Percentiles rank a stretch among this genome's conserved stretches.
phyloP scores from a whole-genome alignment of 805 yeast genomes.

The Candida jianshihensis region DNA sequence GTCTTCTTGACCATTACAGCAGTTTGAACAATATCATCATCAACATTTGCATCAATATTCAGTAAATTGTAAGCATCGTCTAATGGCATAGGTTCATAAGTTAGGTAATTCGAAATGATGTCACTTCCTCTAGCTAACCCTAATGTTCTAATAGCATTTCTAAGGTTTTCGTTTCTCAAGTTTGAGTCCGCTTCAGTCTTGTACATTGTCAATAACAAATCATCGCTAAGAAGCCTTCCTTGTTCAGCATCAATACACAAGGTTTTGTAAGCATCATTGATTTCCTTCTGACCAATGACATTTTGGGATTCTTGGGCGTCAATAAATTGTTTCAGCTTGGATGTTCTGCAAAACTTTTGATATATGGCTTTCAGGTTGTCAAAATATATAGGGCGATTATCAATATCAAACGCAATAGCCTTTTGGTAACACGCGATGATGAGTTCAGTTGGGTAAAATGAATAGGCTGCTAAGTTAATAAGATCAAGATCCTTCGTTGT shows the following conservation, averaged over 20 bases:
- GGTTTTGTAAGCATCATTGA: conserved; percentile 30
- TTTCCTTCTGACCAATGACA: conserved; percentile 42
- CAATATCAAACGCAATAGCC: conserved; percentile 36
- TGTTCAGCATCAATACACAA: conserved; percentile 28
- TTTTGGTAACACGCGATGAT: conserved; percentile 41
- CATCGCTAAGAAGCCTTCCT: conserved; percentile 20
- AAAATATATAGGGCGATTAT: conserved; percentile 41
- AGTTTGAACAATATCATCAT: conserved; percentile 67
- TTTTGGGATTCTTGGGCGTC: conserved; percentile 46
- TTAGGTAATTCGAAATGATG: conserved; percentile 29
- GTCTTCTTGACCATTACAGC: conserved; percentile 61
- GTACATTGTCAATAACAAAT: conserved; percentile 26
- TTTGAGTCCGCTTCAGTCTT: conserved; percentile 20
- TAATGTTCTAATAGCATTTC: conserved; percentile 33
- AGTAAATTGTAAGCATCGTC: conserved; percentile 45
- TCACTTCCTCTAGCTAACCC: conserved; percentile 33
- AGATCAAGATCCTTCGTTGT: conserved; percentile 26
- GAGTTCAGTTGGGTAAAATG: conserved; percentile 41
- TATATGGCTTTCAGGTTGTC: conserved; percentile 52
- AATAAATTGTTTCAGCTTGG: conserved; percentile 37
- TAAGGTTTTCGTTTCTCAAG: conserved; percentile 21
- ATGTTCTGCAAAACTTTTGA: conserved; percentile 36
- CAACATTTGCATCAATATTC: conserved; percentile 45
- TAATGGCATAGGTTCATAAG: conserved; percentile 40
- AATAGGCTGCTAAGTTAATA: conserved; percentile 41